A percentile compares a stretch with the other conserved stretches of the same genome.
phyloP scores from a whole-genome alignment of 192 early-diverging fungal genomes.

The Geranomyces michiganensis region DNA sequence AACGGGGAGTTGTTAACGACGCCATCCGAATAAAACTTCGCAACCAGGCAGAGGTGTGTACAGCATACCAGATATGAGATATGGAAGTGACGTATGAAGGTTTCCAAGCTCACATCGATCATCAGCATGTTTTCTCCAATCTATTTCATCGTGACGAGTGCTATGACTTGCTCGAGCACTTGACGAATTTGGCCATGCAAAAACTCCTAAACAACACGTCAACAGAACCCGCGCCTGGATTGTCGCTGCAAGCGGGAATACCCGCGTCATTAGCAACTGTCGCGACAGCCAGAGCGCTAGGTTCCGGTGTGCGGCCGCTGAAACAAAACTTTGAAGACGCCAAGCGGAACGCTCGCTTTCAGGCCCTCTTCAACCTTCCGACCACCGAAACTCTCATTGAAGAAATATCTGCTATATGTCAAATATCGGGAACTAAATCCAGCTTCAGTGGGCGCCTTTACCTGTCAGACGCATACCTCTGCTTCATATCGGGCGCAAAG shows the following conservation, averaged over 20 bases:
- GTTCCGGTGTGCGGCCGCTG: constrained; percentile 33
- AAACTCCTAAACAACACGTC: constrained; percentile 82
- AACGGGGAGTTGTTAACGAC: constrained; percentile 87
- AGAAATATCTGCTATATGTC: constrained; percentile 63
- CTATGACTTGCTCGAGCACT: constrained; percentile 90
- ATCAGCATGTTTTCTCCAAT: constrained; percentile 86
- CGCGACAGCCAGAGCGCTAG: constrained; percentile 37
- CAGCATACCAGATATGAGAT: neutral
- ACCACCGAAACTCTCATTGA: constrained; percentile 72
- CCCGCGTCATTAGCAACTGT: constrained; percentile 28
- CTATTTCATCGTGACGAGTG: constrained; percentile 97
- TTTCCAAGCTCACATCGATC: neutral
- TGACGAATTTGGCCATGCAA: constrained; percentile 86
- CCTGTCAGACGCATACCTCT: constrained; percentile 86
- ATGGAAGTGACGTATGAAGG: constrained; percentile 1
- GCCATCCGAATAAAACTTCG: constrained; percentile 83
- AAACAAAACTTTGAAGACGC: constrained; percentile 64
- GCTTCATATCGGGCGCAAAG: constrained; percentile 73
- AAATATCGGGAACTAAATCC: constrained; percentile 52
- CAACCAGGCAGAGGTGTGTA: constrained; percentile 72
- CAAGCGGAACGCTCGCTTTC: constrained; percentile 78
- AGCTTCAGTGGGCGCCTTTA: constrained; percentile 72
- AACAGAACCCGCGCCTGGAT: constrained; percentile 64
- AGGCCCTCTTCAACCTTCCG: constrained; percentile 77
- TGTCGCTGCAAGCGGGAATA: constrained; percentile 28